A percentile compares a stretch with the other conserved stretches of the same genome.
phyloP scores from a whole-genome alignment of 129 eudicot species.

The Flaveria linearis region DNA sequence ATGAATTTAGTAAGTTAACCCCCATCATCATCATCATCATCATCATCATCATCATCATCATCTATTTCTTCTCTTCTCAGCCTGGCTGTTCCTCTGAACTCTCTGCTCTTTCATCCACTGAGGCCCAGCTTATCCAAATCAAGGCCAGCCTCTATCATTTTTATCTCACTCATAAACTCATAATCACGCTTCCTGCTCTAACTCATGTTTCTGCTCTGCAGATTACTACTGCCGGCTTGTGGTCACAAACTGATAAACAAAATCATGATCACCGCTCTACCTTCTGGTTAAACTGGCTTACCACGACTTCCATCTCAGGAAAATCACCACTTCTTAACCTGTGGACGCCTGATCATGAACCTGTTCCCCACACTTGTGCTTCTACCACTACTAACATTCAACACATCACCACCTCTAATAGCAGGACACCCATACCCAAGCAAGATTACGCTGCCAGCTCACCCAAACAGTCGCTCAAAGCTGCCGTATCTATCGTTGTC shows the following conservation, averaged over 20 bases:
- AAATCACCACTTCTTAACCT: conserved; percentile 42
- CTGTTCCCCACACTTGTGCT: conserved; percentile 44
- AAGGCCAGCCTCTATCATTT: conserved; percentile 47
- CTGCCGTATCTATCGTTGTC: conserved; percentile 51
- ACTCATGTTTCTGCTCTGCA: conserved; percentile 30
- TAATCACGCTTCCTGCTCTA: too few species aligned
- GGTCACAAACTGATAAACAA: conserved; percentile 46
- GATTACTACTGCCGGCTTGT: conserved; percentile 90
- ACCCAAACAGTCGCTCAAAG: conserved; percentile 70
- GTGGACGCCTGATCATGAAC: conserved; percentile 57
- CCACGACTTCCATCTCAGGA: conserved; percentile 44
- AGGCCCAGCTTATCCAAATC: conserved; percentile 84
- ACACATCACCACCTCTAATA: conserved; percentile 24
- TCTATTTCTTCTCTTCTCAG: conserved; percentile 38
- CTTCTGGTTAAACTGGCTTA: conserved; percentile 62
- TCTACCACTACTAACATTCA: conserved; percentile 38
- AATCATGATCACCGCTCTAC: too few species aligned
- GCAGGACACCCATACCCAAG: conserved; percentile 49
- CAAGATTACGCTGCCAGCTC: conserved; percentile 46
- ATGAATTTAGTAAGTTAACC: too few species aligned
- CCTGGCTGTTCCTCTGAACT: conserved; percentile 98
- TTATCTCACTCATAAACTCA: too few species aligned
- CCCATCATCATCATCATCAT: too few species aligned
- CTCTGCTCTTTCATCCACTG: conserved; percentile 57
- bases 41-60: too few species aligned